Evolutionary conservation across 495 filamentous ascomycete genomes (phyloP).

Genomic region (Astrothelium macrocarpum): DNA sequence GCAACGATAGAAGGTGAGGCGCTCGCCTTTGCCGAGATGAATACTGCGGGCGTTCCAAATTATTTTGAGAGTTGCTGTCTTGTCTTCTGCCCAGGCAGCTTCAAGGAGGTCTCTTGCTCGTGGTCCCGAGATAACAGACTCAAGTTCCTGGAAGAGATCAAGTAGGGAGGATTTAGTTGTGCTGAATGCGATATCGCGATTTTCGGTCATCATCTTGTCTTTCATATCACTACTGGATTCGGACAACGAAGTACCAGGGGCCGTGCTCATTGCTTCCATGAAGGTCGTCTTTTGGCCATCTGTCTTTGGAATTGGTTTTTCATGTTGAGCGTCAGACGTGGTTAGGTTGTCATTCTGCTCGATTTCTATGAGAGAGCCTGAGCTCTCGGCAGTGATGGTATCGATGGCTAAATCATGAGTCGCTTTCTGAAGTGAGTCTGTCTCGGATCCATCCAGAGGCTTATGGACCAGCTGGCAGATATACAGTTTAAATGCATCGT

Average conservation of each 20-base stretch:
- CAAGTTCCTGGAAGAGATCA: conserved; percentile 38
- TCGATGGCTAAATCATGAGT: background rate
- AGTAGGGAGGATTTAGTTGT: conserved; percentile 35
- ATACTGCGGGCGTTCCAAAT: conserved; percentile 45
- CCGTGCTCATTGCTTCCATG: background rate
- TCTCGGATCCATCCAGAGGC: background rate
- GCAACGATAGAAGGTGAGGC: conserved; percentile 34
- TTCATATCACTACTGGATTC: conserved; percentile 8
- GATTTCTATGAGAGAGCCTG: background rate
- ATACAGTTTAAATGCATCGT: background rate
- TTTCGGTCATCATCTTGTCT: conserved; percentile 38
- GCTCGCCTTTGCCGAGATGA: conserved; percentile 38
- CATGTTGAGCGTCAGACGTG: background rate
- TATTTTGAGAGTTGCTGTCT: conserved; percentile 38
- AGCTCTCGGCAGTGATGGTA: background rate
- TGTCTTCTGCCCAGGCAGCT: conserved; percentile 34
- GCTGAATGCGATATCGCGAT: conserved; percentile 31
- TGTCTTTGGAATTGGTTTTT: background rate
- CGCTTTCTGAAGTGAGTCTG: background rate
- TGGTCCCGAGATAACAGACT: conserved; percentile 24
- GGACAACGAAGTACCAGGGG: background rate
- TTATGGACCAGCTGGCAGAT: background rate
- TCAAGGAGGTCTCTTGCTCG: conserved; percentile 31
- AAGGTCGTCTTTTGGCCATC: background rate
- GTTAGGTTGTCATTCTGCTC: background rate